Base-by-base conservation (phyloP, 768 basidiomycete species). In the Tricholomella constricta region DNA sequence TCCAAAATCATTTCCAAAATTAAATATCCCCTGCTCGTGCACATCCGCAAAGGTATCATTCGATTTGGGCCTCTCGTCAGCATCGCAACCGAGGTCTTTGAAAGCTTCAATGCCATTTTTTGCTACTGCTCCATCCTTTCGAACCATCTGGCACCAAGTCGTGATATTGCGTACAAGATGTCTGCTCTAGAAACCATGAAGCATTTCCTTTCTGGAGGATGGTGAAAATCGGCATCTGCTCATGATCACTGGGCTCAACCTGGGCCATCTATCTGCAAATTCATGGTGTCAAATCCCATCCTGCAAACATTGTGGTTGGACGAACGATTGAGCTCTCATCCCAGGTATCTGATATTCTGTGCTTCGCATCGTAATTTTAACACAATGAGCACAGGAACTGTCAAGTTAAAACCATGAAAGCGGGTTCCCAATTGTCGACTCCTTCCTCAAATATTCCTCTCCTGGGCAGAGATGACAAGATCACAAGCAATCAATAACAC, bases 81-180 rank as follows among this genome's bases (percentile, higher is more conserved):
- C 23, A 14, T 66, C 31, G 61, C 70, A 26, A 70, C 71, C 0
- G 72, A 76, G 34, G 48, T 51, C 0, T 77, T 68, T 54, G 77
- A 80, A 53, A 67, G 64, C 43, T 80, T 66, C 55, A 78, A 80
- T 59, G 68, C 68, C 7, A 60, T 80, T 7, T 78, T 79, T 44
- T 63, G 73, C 1, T 53, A 63, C 14, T 75, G 73, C 40, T 76
- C 71, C 2, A 62, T 79, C 23, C 59, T 69, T 22, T 71, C 69
- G 8, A 80, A 80, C 47, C 77, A 75, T 11, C 41, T 42, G 6
- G 23, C 41, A 15, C 41, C 41, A 42, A 42, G 41, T 23, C 41
- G 23, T 11, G 70, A 74, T 46, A 73, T 78, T 44, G 75, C 75
- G 0, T 31, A 54, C 4, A 55, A 70, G 11, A 62, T 77, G 6